Base-by-base conservation (phyloP, 768 basidiomycete genomes). In the Phanerodontia chrysosporium region DNA sequence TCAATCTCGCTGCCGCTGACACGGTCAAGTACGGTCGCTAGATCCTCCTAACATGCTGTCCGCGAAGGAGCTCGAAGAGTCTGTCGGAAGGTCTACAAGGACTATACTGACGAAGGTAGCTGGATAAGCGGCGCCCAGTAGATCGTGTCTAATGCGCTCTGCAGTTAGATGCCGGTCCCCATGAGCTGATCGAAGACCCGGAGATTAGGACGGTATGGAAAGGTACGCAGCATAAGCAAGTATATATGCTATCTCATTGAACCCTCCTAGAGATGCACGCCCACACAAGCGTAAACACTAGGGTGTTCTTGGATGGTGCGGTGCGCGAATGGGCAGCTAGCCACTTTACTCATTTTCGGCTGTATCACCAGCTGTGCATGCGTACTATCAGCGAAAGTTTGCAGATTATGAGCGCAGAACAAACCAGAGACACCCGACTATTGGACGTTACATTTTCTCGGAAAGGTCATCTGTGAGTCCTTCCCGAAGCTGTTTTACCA, bases 381-480 rank as follows among this genome's bases (percentile, higher is more conserved):
- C 57, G 30, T 59, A 66, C 48, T 67, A 64, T 44, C 48, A 53
- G 0, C 58, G 62, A 14, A 54, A 63, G 30, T 67, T 67, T 39
- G 57, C 53, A 8, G 49, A 54, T 10, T 60, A 69, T 16, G 24
- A 53, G 14, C 60, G 3, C 18, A 25, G 59, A 5, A 58, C 49
- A 13, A 52, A 52, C 3, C 5, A 36, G 21, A 32, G 25, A 2
- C 61, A 58, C 30, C 30, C 3, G 51, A 62, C 51, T 22, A 45
- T 10, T 62, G 61, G 61, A 59, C 61, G 1, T 28, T 62, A 25
- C 28, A 62, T 27, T 62, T 62, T 36, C 42, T 62, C 25, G 54
- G 52, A 1, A 62, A 58, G 39, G 36, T 59, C 45, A 58, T 62
- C 12, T 62, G 61, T 62, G 36, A 24, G 61, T 56, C n/a, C 28